A percentile compares a stretch with the other conserved stretches of the same genome.
Conservation (phyloP, 2,329 filamentous ascomycete species). For the Lecanicillium sp. region DNA sequence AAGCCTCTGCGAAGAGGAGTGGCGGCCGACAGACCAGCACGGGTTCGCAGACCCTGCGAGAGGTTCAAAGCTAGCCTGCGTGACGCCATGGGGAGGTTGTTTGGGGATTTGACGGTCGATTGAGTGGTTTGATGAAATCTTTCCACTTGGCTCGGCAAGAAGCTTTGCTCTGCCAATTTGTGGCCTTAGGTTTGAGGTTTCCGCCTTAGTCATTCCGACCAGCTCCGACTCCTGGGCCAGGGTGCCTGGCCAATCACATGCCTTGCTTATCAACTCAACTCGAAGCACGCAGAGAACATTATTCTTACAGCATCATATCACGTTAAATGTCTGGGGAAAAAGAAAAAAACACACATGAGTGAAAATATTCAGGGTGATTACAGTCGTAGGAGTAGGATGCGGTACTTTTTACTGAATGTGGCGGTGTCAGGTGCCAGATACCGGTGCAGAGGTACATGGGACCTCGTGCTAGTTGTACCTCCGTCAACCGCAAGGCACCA, state of each 20-base stretch:
- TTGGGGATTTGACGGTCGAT: slow-evolving; percentile 41
- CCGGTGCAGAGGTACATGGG: not conserved
- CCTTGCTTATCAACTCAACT: slow-evolving; percentile 7
- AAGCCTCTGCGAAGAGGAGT: slow-evolving; percentile 77
- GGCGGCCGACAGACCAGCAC: slow-evolving; percentile 74
- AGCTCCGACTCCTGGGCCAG: slow-evolving; percentile 33
- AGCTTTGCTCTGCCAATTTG: slow-evolving; percentile 40
- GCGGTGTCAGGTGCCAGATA: slow-evolving; percentile 2
- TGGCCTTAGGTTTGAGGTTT: slow-evolving; percentile 37
- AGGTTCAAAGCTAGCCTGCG: slow-evolving; percentile 95
- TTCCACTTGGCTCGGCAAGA: slow-evolving; percentile 39
- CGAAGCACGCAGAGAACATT: slow-evolving; percentile 2
- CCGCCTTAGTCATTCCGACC: slow-evolving; percentile 36
- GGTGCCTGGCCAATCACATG: slow-evolving; percentile 29
- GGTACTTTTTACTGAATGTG: not conserved
- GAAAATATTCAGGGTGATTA: no score
- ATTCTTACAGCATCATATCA: not conserved
- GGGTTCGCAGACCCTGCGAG: slow-evolving; percentile 81
- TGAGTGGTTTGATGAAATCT: slow-evolving; percentile 54
- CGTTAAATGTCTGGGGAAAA: not conserved
- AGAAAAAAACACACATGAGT: not conserved
- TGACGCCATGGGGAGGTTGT: slow-evolving; percentile 76
- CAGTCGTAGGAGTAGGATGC: no score
- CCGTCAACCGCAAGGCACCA: not conserved
- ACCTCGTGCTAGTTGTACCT: not conserved